A percentile compares a stretch with the other conserved stretches of the same genome.
These are phyloP conservation scores for Anacardium occidentale DNA, from an alignment of 345 rosid species.

Conservation along the genomic window DNA sequence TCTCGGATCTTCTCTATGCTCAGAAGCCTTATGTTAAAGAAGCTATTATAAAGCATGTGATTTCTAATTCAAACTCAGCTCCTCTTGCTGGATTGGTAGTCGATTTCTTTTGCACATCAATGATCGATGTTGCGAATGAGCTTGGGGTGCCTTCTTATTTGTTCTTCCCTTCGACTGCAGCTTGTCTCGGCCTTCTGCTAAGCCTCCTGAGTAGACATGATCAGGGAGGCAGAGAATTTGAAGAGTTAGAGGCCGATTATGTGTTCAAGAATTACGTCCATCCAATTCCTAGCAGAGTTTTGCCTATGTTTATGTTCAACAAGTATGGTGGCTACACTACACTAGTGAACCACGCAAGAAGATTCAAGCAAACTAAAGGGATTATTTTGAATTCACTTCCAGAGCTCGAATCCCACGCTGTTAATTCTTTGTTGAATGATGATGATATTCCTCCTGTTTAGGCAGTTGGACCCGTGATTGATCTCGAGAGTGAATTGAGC, in stretches of 20 bases:
- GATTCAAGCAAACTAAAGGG: not conserved
- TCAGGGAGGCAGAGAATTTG: constrained; percentile 4
- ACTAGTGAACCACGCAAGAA: not conserved
- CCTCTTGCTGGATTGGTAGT: constrained; percentile 31
- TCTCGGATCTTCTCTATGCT: not conserved
- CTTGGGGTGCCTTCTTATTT: constrained; percentile 35
- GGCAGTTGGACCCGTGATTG: not conserved
- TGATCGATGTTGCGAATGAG: constrained; percentile 37
- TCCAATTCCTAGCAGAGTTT: constrained; percentile 17
- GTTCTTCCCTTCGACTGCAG: constrained; percentile 30
- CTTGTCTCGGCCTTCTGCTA: constrained; percentile 14
- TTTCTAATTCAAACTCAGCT: not conserved
- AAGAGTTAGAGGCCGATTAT: constrained; percentile 11
- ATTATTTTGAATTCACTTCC: not conserved
- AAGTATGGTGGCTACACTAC: not conserved
- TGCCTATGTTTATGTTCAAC: constrained; percentile 14
- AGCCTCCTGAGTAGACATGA: too few relatives aligned
- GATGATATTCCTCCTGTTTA: constrained; percentile 16
- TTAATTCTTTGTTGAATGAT: not conserved
- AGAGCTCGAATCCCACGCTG: not conserved
- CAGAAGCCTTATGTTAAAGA: not conserved
- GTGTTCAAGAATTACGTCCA: constrained; percentile 16
- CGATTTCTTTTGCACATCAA: constrained; percentile 34
- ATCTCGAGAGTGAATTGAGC: not conserved
- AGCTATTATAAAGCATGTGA: not conserved